Evolutionary conservation across 2,329 filamentous ascomycete species (phyloP).

Genomic region (Magnaporthiopsis incrustans): DNA sequence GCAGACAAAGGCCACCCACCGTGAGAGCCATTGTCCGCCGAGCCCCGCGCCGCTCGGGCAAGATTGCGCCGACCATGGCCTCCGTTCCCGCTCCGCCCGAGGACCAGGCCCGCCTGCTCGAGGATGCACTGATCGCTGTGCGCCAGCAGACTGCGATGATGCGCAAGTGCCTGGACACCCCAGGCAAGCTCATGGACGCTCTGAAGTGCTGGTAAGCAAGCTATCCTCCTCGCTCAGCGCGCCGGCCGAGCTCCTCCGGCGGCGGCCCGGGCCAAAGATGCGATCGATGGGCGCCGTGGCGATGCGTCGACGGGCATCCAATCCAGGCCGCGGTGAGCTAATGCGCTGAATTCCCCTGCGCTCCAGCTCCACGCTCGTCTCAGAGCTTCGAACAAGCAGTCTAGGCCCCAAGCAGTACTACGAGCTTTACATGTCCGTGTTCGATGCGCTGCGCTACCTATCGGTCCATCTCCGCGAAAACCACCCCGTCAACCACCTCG

Average conservation of each 20-base stretch:
- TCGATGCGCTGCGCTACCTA: conserved; percentile 93
- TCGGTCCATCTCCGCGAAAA: conserved; percentile 95
- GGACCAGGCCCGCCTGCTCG: conserved; percentile 85
- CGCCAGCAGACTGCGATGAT: conserved; percentile 95
- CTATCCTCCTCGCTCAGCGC: not conserved
- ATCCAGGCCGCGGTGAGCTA: not conserved
- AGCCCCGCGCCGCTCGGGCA: conserved; percentile 3
- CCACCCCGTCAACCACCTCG: conserved; percentile 94
- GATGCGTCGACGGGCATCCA: not conserved
- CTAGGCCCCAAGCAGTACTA: conserved; percentile 99
- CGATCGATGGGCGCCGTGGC: not conserved
- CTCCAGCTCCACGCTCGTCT: conserved; percentile 85
- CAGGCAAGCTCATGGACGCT: conserved; percentile 98
- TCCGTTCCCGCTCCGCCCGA: conserved; percentile 56
- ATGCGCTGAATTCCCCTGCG: conserved; percentile 4
- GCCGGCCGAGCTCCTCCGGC: not conserved
- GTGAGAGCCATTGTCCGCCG: conserved; percentile 9
- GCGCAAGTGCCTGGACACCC: conserved; percentile 95
- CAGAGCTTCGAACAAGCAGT: conserved; percentile 94
- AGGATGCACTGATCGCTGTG: conserved; percentile 93
- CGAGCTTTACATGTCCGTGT: conserved; percentile 98
- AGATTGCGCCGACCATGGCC: conserved; percentile 7
- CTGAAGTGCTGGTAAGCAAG: conserved; percentile 93
- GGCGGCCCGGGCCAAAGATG: not conserved
- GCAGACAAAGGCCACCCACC: not conserved